Percentiles rank a stretch among this genome's conserved stretches.
phyloP scores from a whole-genome alignment of 306 rosid species.

The Astragalus membranaceus region DNA sequence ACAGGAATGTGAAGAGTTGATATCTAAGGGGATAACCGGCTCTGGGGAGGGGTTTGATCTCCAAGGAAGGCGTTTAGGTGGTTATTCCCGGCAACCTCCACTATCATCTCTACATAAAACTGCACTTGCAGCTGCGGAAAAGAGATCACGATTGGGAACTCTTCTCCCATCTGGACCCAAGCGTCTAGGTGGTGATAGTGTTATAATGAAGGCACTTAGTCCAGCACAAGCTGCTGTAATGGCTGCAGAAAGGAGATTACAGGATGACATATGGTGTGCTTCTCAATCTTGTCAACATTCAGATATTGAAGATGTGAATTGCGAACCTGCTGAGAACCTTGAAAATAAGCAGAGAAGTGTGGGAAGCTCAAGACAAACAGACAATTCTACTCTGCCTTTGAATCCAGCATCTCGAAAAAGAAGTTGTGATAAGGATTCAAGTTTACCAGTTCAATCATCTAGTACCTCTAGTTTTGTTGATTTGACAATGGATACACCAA shows the following conservation, averaged over 20 bases:
- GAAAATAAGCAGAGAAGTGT: conserved; percentile 16
- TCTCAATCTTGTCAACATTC: conserved; percentile 51
- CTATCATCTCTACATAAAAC: conserved; percentile 62
- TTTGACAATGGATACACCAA: conserved; percentile 28
- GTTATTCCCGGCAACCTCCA: conserved; percentile 58
- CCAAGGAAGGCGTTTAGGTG: conserved; percentile 86
- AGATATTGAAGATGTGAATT: conserved; percentile 38
- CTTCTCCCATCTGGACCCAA: conserved; percentile 84
- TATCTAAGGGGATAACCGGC: conserved; percentile 76
- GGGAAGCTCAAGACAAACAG: conserved; percentile 25
- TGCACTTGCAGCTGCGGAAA: conserved; percentile 76
- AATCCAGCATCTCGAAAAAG: conserved; percentile 44
- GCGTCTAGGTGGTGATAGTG: conserved; percentile 83
- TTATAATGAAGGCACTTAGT: conserved; percentile 69
- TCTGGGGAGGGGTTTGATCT: conserved; percentile 76
- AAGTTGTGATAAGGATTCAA: conserved; percentile 29
- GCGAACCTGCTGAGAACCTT: conserved; percentile 32
- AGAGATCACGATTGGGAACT: conserved; percentile 52
- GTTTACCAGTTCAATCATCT: conserved; percentile 24
- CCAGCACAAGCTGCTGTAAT: conserved; percentile 97
- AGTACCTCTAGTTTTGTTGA: conserved; percentile 18
- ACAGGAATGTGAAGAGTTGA: conserved; percentile 89
- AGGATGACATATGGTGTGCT: conserved; percentile 94
- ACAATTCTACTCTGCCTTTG: conserved; percentile 9
- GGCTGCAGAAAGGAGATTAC: conserved; percentile 95